A percentile compares a stretch with the other conserved stretches of the same genome.
These are phyloP conservation scores for Chrysoporthe puriensis DNA, from an alignment of 2,329 filamentous ascomycete species.

Conservation along the genomic window DNA sequence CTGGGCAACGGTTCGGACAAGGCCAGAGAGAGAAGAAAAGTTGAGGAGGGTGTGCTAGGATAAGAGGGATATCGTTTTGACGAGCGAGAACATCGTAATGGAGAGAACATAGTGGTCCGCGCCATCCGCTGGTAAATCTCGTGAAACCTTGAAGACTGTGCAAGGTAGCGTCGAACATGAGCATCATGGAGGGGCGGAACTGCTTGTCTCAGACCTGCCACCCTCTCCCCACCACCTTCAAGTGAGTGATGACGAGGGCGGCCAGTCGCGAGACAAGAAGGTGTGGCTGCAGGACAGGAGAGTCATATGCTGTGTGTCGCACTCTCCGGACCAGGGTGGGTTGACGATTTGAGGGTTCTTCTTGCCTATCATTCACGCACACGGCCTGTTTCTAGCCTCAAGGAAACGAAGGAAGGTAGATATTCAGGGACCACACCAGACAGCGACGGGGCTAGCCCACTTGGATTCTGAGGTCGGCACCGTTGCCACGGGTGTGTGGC, in stretches of 20 bases:
- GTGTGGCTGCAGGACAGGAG: constrained; percentile 17
- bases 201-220: neutral
- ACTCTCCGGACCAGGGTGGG: neutral
- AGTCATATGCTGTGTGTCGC: constrained; percentile 12
- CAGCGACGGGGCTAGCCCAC: neutral
- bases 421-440: neutral
- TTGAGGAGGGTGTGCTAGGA: too few relatives aligned
- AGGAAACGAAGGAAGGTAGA: too few relatives aligned
- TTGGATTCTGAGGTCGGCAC: neutral
- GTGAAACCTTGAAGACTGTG: neutral
- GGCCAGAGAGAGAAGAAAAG: too few relatives aligned
- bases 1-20: too few relatives aligned
- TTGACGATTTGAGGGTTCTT: too few relatives aligned
- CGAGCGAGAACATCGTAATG: too few relatives aligned
- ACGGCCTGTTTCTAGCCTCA: neutral
- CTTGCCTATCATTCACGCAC: too few relatives aligned
- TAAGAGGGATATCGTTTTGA: too few relatives aligned
- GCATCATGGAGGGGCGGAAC: neutral
- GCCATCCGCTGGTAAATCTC: neutral
- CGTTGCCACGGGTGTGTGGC: constrained; percentile 3
- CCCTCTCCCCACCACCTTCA: neutral
- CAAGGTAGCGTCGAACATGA: neutral
- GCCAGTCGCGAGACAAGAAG: neutral
- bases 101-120: too few relatives aligned
- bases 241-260: neutral